Base-by-base conservation (phyloP, 2,329 filamentous ascomycete genomes). In the Talaromyces sp. region DNA sequence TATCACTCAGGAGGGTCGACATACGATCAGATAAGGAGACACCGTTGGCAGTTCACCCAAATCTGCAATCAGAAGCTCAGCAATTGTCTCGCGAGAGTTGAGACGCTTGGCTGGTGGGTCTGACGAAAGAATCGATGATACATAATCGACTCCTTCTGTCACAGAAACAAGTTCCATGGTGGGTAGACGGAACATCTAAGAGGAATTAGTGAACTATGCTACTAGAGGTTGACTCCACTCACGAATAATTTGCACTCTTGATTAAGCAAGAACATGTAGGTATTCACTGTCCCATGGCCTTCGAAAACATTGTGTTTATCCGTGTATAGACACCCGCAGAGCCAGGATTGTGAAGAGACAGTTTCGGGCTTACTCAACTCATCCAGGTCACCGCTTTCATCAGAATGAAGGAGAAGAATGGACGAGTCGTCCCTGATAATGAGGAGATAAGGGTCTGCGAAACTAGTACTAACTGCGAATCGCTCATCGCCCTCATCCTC, bases 361-460 rank as follows among this genome's bases (percentile, higher is more conserved):
- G 80, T 77, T 28, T 86, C 84, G 33, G 82, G 78, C 63, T 84
- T 81, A 45, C 89, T 84, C 2, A 96, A 74, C 69, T 96, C 89
- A 68, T 96, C 92, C 2, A 97, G 78, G 65, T 99, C 94, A 45
- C 89, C 87, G 66, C 85, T 89, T 46, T 84, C 84, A 66, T 92
- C 90, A 39, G 92, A 89, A 67, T 90, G 84, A 46, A 91, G 86
- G 39, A 97, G 77, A 57, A 89, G 85, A 6, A 91, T 81, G 60
- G 89, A 94, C 5, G 84, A 85, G 70, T 99, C 91, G 63, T 96
- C 91, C 58, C 91, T 83, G 19, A 96, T 77, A 13, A 97, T 81
- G 2, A 96, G 77, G 11, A 99, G 74, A 68, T 91, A 97, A 0
- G 91, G 91, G 65, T 97, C 93, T 19, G 84, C 84, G 65, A 97